Evolutionary conservation across 2,329 filamentous ascomycete species (phyloP), one percentile per base, ranked within the genome.

Genomic region (Westerdykella aurantiaca): DNA sequence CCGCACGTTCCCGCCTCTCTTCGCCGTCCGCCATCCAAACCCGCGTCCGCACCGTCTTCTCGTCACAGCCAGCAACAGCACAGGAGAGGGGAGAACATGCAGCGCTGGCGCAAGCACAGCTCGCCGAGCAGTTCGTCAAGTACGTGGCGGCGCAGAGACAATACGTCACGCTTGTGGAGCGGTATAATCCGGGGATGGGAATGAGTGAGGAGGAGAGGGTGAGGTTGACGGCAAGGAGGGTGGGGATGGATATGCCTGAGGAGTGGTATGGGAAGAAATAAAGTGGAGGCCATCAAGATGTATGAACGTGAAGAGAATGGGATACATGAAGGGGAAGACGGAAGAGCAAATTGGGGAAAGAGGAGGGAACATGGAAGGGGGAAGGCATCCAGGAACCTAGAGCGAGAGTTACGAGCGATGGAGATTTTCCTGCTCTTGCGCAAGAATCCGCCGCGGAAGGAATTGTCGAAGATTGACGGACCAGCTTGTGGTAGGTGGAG

Each of bases 131-230:
- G 67, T 81, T 88, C 53, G 69, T 89, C 21, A 78, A 81, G 45
- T 97, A 95, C 64, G 76, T 93, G 16, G 80, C 81, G 56, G 84
- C 90, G n/a, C 93, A 98, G 73, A 77, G 90, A 41, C 80, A 80
- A 63, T 96, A 97, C 66, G 78, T 81, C 21, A 83, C 81, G 13
- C 72, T 97, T 35, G 67, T 97, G 31, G 90, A 96, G 70, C 78
- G 90, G 56, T 97, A 98, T 70, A 97, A 97, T 67, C 89, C 89
- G 0, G 89, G 90, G 14, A 88, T 94, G 81, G 80, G 81, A 53
- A 87, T 95, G 84, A 81, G 85, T 53, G 84, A 94, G 69, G 77
- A 82, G 63, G 90, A 97, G 72, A 77, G 87, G 48, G 82, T 96
- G 34, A 73, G 88, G 45, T 72, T 96, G 72, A 86, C 86, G 42